These are phyloP conservation scores for Malania oleifera DNA, from an alignment of 164 flowering plant genomes.

Conservation along the genomic window DNA sequence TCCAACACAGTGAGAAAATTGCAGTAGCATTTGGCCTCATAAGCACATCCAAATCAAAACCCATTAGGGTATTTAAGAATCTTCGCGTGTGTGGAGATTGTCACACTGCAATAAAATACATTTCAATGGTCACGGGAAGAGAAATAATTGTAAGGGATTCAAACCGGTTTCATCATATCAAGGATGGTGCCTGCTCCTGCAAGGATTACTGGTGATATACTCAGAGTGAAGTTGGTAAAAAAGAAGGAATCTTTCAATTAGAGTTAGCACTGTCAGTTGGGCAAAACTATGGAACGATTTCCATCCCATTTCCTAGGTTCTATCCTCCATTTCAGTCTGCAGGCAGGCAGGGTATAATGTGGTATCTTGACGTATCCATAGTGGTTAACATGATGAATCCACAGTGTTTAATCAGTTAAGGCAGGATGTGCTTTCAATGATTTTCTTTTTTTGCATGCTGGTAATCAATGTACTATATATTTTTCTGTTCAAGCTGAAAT, in stretches of 20 bases:
- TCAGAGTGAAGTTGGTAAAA: background rate
- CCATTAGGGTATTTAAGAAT: conserved; percentile 69
- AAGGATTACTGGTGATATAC: conserved; percentile 71
- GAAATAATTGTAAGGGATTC: conserved; percentile 74
- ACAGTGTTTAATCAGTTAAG: too few species aligned
- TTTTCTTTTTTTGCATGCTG: too few species aligned
- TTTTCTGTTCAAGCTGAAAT: too few species aligned
- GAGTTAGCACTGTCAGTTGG: too few species aligned
- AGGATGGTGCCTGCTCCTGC: conserved; percentile 70
- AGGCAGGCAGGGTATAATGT: too few species aligned
- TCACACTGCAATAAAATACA: conserved; percentile 61
- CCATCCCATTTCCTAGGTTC: too few species aligned
- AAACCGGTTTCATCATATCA: conserved; percentile 68
- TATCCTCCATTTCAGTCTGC: too few species aligned
- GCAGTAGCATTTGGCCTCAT: conserved; percentile 77
- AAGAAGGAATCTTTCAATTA: background rate
- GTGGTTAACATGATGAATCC: too few species aligned
- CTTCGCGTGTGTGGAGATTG: conserved; percentile 83
- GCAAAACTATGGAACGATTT: too few species aligned
- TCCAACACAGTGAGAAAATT: conserved; percentile 85
- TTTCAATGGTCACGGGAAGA: conserved; percentile 43
- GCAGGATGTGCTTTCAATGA: too few species aligned
- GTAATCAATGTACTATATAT: too few species aligned
- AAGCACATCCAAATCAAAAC: conserved; percentile 40
- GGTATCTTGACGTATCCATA: too few species aligned